Conservation (phyloP, 2,329 filamentous ascomycete species). For the Furcasterigmium sp. region DNA sequence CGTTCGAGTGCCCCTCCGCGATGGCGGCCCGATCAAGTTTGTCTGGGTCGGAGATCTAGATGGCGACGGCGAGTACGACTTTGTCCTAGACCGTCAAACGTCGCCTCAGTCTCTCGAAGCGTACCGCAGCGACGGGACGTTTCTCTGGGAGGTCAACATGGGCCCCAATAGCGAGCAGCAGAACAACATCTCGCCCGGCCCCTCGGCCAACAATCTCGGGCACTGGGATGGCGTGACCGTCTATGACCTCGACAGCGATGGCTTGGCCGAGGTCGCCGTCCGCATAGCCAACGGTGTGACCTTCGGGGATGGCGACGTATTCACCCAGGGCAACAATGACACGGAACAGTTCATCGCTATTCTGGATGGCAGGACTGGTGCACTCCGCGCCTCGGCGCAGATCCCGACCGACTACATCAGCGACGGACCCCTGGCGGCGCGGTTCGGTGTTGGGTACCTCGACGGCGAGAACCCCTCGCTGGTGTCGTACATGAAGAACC, state of each 20-base stretch:
- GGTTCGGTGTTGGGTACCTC: constrained; percentile 13
- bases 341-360: constrained; percentile 15
- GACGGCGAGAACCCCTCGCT: constrained; percentile 12
- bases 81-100: constrained; percentile 14
- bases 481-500: constrained; percentile 15
- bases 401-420: constrained; percentile 6
- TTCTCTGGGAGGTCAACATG: constrained; percentile 15
- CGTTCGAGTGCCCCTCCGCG: constrained; percentile 13
- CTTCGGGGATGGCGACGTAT: constrained; percentile 13
- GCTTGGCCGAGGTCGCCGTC: constrained; percentile 14
- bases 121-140: constrained; percentile 12
- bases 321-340: constrained; percentile 5
- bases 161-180: constrained; percentile 15
- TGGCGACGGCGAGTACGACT: constrained; percentile 16
- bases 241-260: constrained; percentile 17
- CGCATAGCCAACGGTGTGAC: constrained; percentile 16
- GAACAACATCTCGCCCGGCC: constrained; percentile 14
- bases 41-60: constrained; percentile 18
- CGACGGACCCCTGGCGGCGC: constrained; percentile 10
- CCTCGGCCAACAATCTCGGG: constrained; percentile 13
- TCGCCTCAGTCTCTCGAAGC: constrained; percentile 10
- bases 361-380: constrained; percentile 13
- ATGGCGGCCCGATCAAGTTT: constrained; percentile 14
- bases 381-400: constrained; percentile 6
- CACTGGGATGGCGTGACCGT: constrained; percentile 18